Conservation (phyloP, 2,329 filamentous ascomycete genomes). For the Fusarium cyanostomum region DNA sequence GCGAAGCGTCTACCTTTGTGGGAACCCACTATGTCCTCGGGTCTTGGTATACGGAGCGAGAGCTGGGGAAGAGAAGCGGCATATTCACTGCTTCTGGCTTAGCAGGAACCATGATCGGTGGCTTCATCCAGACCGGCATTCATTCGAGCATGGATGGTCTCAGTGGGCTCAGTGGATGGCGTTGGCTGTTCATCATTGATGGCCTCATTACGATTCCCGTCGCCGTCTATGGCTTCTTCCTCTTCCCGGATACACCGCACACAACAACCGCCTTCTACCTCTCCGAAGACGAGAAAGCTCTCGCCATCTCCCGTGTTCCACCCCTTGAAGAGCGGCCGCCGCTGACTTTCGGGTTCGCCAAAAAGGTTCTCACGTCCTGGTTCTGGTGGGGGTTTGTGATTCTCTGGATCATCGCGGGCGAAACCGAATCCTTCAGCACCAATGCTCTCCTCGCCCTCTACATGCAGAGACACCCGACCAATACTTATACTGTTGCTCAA, state of each 20-base stretch:
- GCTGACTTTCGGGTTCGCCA: constrained; percentile 60
- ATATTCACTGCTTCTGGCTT: constrained; percentile 71
- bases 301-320: constrained; percentile 56
- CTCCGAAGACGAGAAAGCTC: constrained; percentile 55
- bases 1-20: constrained; percentile 52
- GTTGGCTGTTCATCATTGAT: constrained; percentile 77
- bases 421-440: constrained; percentile 75
- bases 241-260: constrained; percentile 55
- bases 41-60: constrained; percentile 68
- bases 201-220: constrained; percentile 58
- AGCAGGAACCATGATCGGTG: constrained; percentile 61
- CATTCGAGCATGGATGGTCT: constrained; percentile 55
- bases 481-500: constrained; percentile 57
- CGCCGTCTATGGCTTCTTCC: constrained; percentile 47
- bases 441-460: constrained; percentile 67
- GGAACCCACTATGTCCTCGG: constrained; percentile 56
- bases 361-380: constrained; percentile 66
- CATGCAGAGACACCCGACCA: constrained; percentile 58
- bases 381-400: constrained; percentile 73
- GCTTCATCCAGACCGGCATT: constrained; percentile 71
- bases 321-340: constrained; percentile 53
- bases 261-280: constrained; percentile 57
- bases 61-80: constrained; percentile 70
- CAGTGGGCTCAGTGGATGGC: constrained; percentile 69
- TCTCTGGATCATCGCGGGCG: constrained; percentile 75